Conservation (phyloP, 768 basidiomycete species). For the Chalciporus sphaerocephalus region DNA sequence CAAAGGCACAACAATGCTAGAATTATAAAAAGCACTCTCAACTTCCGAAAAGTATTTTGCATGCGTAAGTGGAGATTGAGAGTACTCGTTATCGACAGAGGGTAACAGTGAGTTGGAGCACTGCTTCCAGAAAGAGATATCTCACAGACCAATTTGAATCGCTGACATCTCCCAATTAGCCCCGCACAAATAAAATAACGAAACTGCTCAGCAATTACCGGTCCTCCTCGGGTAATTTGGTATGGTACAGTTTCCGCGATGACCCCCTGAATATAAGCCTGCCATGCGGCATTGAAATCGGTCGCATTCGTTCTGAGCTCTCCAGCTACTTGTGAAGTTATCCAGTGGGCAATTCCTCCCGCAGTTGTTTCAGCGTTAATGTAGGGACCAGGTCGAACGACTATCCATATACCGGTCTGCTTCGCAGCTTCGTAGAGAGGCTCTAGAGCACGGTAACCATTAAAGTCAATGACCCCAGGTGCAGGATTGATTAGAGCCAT, state of each 20-base stretch:
- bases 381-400: slow-evolving; percentile 64
- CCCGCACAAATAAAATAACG: background rate
- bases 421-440: slow-evolving; percentile 73
- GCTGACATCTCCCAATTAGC: slow-evolving; percentile 31
- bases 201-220: slow-evolving; percentile 57
- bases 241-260: slow-evolving; percentile 56
- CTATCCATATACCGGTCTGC: slow-evolving; percentile 71
- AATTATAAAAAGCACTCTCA: slow-evolving; percentile 49
- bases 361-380: slow-evolving; percentile 83
- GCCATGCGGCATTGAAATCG: slow-evolving; percentile 69
- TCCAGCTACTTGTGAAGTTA: slow-evolving; percentile 62
- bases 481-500: slow-evolving; percentile 78
- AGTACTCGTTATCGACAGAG: slow-evolving; percentile 68
- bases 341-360: slow-evolving; percentile 69
- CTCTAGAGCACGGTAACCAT: slow-evolving; percentile 61
- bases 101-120: background rate
- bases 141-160: slow-evolving; percentile 48
- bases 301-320: slow-evolving; percentile 64
- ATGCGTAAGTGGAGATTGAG: slow-evolving; percentile 41
- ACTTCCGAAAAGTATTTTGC: slow-evolving; percentile 63
- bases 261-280: slow-evolving; percentile 64
- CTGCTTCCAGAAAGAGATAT: background rate
- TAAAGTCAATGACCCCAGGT: slow-evolving; percentile 68
- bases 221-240: slow-evolving; percentile 69
- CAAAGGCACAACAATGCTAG: slow-evolving; percentile 61